Evolutionary conservation across 495 filamentous ascomycete species (phyloP), one percentile per base, ranked within the genome.

Genomic region (Jackrogersella multiformis): DNA sequence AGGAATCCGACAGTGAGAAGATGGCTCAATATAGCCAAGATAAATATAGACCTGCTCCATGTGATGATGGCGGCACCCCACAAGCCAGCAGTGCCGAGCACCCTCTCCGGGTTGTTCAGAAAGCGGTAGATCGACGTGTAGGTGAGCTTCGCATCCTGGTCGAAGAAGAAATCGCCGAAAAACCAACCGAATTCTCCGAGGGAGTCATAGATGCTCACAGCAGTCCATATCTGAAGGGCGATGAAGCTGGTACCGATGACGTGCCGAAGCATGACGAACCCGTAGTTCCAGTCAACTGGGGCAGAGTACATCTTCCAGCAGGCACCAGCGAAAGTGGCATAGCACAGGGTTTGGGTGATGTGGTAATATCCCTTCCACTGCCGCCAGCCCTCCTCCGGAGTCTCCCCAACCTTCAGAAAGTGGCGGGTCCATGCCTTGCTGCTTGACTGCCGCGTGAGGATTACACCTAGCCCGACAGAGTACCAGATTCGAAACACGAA

Each of bases 131-230:
- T 99, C 52, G 95, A 96, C 66, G 89, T 92, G 80, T 98, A 99
- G 18, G 92, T 98, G 48, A 98, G 84, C 71, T 96, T 96, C 18
- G 87, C 89, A 8, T 87, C 86, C 44, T 89, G 88, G 66, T 96
- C 93, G 79, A 97, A 97, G 81, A 93, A 93, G 82, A 99, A 99
- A 76, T 99, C 95, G 10, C 95, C 95, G 71, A 92, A 99, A 82
- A 98, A 99, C 95, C 96, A 99, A 67, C 96, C 96, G 73, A 97
- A 98, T 73, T 99, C 95, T 41, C 94, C 94, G 1, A 98, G 88
- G 4, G 94, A 97, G 13, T 97, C 93, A 78, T 97, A 96, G 61
- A 98, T 96, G 75, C 93, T 97, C 62, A 91, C 78, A 4, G 91
- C 89, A 3, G 94, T 97, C 96, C 96, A 99, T 9, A 94, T 78